These are phyloP conservation scores for Vitis amurensis DNA, from an alignment of 164 flowering plant species.

Conservation along the genomic window DNA sequence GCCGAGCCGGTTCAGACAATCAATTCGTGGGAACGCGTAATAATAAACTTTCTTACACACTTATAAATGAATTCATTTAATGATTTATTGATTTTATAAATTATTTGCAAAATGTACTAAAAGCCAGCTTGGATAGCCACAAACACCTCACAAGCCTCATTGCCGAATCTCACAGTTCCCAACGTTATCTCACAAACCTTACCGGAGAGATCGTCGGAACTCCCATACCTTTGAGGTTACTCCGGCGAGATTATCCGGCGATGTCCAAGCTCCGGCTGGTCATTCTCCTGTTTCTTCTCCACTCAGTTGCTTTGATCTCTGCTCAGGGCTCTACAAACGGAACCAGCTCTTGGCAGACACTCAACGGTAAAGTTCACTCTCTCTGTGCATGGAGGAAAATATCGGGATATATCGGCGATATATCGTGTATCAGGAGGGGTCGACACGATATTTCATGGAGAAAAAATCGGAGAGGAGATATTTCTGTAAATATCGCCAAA, in stretches of 20 bases:
- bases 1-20: neutral
- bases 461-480: too few species aligned
- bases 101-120: neutral
- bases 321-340: conserved; percentile 48
- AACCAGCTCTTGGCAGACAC: conserved; percentile 46
- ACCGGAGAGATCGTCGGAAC: conserved; percentile 7
- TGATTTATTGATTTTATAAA: neutral
- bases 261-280: conserved; percentile 33
- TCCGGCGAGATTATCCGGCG: conserved; percentile 31
- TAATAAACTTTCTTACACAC: neutral
- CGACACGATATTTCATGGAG: too few species aligned
- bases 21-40: conserved; percentile 1
- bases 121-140: neutral
- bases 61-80: neutral
- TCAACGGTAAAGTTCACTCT: conserved; percentile 37
- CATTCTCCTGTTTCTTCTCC: conserved; percentile 13
- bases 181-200: neutral
- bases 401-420: too few species aligned
- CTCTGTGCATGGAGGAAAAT: too few species aligned
- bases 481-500: too few species aligned
- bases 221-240: neutral
- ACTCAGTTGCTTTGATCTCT: conserved; percentile 30
- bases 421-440: too few species aligned
- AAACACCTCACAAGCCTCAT: neutral
- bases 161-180: neutral